Evolutionary conservation across 495 filamentous ascomycete species (phyloP).

Genomic region (Aspergillus haitiensis): DNA sequence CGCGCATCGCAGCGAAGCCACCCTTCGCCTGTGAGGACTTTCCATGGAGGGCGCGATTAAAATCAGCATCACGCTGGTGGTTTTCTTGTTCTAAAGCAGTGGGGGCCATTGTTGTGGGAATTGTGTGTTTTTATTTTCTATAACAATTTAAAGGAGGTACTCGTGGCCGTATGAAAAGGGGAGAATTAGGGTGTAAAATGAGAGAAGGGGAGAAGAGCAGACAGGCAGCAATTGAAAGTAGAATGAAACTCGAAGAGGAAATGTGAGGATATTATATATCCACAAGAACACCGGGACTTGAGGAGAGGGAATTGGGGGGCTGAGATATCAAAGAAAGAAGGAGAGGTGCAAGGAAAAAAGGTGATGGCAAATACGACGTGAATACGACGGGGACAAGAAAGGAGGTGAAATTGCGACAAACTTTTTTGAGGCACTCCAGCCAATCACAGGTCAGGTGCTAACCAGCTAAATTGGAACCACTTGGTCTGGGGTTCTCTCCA

Average conservation of each 20-base stretch:
- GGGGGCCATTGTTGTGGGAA: constrained; percentile 61
- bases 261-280: not conserved
- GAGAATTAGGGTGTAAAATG: constrained; percentile 3
- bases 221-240: not conserved
- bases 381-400: constrained; percentile 26
- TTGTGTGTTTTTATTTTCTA: constrained; percentile 5
- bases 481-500: constrained; percentile 7
- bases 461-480: constrained; percentile 16
- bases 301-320: constrained; percentile 12
- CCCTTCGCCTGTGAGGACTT: constrained; percentile 69
- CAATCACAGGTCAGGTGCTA: constrained; percentile 19
- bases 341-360: constrained; percentile 18
- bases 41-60: constrained; percentile 91
- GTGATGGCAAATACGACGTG: constrained; percentile 22
- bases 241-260: not conserved
- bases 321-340: constrained; percentile 7
- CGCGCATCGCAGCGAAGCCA: constrained; percentile 79
- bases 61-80: constrained; percentile 84
- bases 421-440: constrained; percentile 28
- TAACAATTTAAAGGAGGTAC: constrained; percentile 16
- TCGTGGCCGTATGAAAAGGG: constrained; percentile 16
- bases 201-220: not conserved
- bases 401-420: constrained; percentile 26
- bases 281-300: constrained; percentile 1
- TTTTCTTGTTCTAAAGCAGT: constrained; percentile 81